Evolutionary conservation across 305 asterid species (phyloP), one percentile per base, ranked within the genome.

Genomic region (Plantago lanceolata): DNA sequence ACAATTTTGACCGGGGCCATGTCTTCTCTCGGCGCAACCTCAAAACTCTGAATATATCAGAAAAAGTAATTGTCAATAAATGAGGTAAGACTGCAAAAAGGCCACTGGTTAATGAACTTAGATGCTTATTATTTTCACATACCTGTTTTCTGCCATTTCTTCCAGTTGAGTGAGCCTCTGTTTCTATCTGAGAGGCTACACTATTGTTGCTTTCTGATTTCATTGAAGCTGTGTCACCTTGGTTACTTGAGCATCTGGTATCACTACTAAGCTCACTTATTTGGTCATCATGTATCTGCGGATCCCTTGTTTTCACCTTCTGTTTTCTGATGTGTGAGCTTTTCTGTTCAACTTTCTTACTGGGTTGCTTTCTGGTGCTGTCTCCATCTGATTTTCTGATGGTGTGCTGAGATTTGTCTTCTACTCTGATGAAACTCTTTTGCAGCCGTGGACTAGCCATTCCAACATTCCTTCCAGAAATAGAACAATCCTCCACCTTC

Each of bases 181-280:
- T 70, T 64, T 85, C 96, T 66, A 76, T 69, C 65, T 78, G 82
- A 51, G 91, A 92, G 73, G 76, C 75, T 54, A 70, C 67, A 75
- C 94, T 87, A 49, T 68, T 79, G 81, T 79, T 84, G 84, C 94
- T 75, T 68, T 88, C 96, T 61, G 97, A 86, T 79, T 57, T 81
- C 52, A 79, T 66, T 47, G 96, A 88, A 73, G 80, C 78, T 68
- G 94, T 71, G 67, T 90, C 95, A 50, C 84, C 80, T 71, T 73
- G 95, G 72, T 80, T 74, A 70, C 84, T 76, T 53, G 76, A 81
- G 81, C 53, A 72, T 73, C 89, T 75, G 11, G 82, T 82, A 56
- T 78, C 81, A 47, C 71, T 73, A 58, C 82, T 79, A 53, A 69
- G 63, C 73, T 83, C 83, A 55, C 83, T 79, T 71, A 66, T 53